Base-by-base conservation (phyloP, 768 basidiomycete species). In the Boletellus ananas region DNA sequence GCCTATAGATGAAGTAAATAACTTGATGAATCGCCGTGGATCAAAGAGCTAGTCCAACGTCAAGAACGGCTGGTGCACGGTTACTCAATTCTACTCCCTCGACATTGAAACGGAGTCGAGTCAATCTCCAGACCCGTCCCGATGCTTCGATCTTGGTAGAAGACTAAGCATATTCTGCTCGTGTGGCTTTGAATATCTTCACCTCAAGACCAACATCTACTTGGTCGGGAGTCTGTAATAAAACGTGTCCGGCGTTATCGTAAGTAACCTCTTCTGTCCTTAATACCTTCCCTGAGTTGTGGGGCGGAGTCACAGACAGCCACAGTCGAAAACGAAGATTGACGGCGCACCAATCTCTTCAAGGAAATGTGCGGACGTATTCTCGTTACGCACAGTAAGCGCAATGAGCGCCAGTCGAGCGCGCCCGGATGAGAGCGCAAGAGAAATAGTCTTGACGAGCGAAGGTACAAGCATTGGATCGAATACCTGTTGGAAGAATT, bases 401-500 rank as follows among this genome's bases (percentile, higher is more conserved):
- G 74, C 73, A 33, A 81, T 58, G 47, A 68, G 8, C 29, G 49
- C 61, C 51, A 58, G 45, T 59, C 57, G 43, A 27, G 54, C 31
- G 47, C 35, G n/a, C 49, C 51, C 37, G 8, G 31, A 46, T 17
- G 53, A 53, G 14, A 78, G 54, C 12, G 66, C 65, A 18, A 71
- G 45, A 39, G 25, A 61, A 13, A 89, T 63, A 6, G 78, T 75
- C 12, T 70, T 69, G 1, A 83, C 72, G 4, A 90, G 71, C 0
- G 81, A 70, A 7, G 79, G 77, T 39, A 88, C 76, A 35, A 89
- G 67, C 10, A 61, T 60, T 8, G 84, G 83, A 58, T 89, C 85
- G 58, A 82, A 90, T 6, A 86, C 80, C 87, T 90, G 51, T 44
- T 20, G 20, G 25, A 38, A 45, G n/a, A 48, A 34, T 34, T n/a